Evolutionary conservation across 192 early-diverging fungal genomes (phyloP), one percentile per base, ranked within the genome.

Genomic region (Coemansia sp.): DNA sequence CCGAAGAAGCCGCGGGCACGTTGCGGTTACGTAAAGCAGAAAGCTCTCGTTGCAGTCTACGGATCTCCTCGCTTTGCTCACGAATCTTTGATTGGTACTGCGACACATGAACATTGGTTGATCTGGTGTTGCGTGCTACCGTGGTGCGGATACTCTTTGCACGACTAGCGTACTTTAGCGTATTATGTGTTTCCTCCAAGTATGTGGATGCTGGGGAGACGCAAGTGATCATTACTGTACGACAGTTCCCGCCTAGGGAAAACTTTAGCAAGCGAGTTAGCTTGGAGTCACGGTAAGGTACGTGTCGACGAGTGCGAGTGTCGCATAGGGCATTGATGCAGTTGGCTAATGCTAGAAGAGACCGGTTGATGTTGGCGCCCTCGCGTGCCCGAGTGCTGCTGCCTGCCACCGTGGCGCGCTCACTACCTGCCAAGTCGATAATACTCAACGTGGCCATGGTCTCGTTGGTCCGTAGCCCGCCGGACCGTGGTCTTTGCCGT

Each of bases 171-270:
- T 90, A 91, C 63, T 88, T 90, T 0, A 91, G 72, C 15, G 90
- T 90, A 61, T 88, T 89, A 35, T 85, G 71, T 5, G 90, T 90
- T 60, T 91, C 90, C 53, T 89, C 88, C 41, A 75, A 87, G 52
- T 86, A 82, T 15, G 72, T 61, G 11, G 75, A 70, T 11, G 82
- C 80, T 5, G 88, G 86, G 10, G 84, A 84, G 19, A 90, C 84
- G 55, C 86, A 86, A 9, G 85, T 84, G 53, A 91, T 88, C 90
- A 91, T 91, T 7, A 87, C 85, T 5, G 85, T 86, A n/a, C 81
- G 79, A 60, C 87, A 88, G 68, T 91, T 90, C 12, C 90, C 90
- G 40, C 87, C 86, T 52, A 91, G 72, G 23, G 90, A 87, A 55
- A 83, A 83, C 62, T 91, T 88, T 20, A 89, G 61, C 52, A 88